A percentile compares a stretch with the other conserved stretches of the same genome.
Evolutionary conservation across 1,284 basidiomycete species (phyloP).

Genomic region (Xerocomus nothofagi): DNA sequence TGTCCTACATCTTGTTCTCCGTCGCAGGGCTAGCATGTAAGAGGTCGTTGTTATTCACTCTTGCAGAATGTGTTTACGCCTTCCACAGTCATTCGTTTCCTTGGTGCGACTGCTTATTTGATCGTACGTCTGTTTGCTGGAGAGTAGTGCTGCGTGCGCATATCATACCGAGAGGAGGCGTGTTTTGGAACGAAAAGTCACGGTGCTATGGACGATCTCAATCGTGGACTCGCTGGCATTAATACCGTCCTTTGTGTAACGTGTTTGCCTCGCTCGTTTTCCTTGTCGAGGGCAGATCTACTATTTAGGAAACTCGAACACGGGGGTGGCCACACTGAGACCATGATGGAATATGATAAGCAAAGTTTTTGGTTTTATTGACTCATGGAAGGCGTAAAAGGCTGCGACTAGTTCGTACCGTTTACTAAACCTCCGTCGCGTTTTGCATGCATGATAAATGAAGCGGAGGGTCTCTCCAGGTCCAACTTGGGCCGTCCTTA

Average conservation of each 20-base stretch:
- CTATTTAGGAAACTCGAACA: too few relatives aligned
- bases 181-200: neutral
- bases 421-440: neutral
- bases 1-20: slow-evolving; percentile 80
- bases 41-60: slow-evolving; percentile 33
- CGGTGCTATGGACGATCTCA: slow-evolving; percentile 8
- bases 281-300: too few relatives aligned
- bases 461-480: slow-evolving; percentile 21
- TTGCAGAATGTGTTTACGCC: neutral
- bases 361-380: too few relatives aligned
- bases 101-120: slow-evolving; percentile 78
- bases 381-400: too few relatives aligned
- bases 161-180: too few relatives aligned
- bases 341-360: too few relatives aligned
- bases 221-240: too few relatives aligned
- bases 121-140: slow-evolving; percentile 81
- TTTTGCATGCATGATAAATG: slow-evolving; percentile 5
- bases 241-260: too few relatives aligned
- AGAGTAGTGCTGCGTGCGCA: too few relatives aligned
- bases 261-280: too few relatives aligned
- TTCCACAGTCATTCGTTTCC: slow-evolving; percentile 71
- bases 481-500: slow-evolving; percentile 29
- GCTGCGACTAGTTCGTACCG: too few relatives aligned
- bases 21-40: slow-evolving; percentile 83
- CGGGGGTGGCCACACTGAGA: too few relatives aligned